A percentile compares a stretch with the other conserved stretches of the same genome.
phyloP scores from a whole-genome alignment of 2,329 filamentous ascomycete genomes.

The Diaporthe ampelina region DNA sequence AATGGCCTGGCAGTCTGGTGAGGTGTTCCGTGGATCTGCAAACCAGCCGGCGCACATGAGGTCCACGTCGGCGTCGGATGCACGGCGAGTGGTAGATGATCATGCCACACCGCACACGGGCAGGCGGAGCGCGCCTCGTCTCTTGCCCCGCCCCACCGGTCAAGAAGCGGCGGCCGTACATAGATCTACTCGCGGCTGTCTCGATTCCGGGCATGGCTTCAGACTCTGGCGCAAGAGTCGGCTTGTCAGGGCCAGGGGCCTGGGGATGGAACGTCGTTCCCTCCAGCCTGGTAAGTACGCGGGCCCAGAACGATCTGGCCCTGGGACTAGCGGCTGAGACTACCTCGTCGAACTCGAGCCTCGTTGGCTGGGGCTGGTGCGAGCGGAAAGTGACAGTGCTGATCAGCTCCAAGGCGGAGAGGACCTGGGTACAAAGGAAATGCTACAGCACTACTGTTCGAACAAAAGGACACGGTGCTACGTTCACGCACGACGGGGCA shows the following conservation, averaged over 20 bases:
- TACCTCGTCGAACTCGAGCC: background rate
- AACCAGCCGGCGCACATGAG: conserved; percentile 3
- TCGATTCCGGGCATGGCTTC: background rate
- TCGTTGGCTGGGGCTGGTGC: background rate
- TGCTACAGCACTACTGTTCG: no score
- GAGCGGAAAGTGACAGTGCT: conserved; percentile 19
- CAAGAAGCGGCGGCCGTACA: background rate
- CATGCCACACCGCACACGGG: conserved; percentile 17
- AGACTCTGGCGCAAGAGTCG: background rate
- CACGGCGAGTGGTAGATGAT: background rate
- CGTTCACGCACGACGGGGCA: conserved; percentile 6
- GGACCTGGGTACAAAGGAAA: no score
- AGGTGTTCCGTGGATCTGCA: background rate
- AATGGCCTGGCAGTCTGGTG: background rate
- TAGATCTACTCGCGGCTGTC: background rate
- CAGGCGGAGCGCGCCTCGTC: background rate
- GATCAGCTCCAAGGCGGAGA: conserved; percentile 9
- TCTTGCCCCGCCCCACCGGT: background rate
- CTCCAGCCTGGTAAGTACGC: background rate
- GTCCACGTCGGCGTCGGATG: background rate
- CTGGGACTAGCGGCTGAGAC: conserved; percentile 33
- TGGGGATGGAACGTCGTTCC: conserved; percentile 10
- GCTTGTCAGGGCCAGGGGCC: background rate
- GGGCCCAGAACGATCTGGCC: conserved; percentile 33
- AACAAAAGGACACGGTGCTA: background rate